Evolutionary conservation across 306 rosid genomes (phyloP).

Genomic region (Sechiopsis laciniata): DNA sequence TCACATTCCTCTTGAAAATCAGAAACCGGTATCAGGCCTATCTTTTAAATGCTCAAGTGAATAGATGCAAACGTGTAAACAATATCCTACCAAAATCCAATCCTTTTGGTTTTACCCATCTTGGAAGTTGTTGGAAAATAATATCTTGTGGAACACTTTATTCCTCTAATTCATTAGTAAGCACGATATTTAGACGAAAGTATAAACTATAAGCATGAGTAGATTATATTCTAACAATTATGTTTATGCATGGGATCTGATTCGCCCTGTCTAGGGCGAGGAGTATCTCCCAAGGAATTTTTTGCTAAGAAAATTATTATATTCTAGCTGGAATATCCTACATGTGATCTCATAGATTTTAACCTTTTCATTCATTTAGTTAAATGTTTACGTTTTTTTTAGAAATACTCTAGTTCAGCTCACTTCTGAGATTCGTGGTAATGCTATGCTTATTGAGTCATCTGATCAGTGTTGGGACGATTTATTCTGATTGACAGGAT

Average conservation of each 20-base stretch:
- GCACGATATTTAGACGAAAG: neutral
- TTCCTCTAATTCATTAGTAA: neutral
- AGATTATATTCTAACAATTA: neutral
- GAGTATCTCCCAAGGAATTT: neutral
- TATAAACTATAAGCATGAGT: neutral
- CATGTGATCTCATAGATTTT: neutral
- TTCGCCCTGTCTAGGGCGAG: neutral
- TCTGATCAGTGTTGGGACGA: neutral
- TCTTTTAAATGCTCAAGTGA: neutral
- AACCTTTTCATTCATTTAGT: neutral
- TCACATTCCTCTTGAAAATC: neutral
- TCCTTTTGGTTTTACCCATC: neutral
- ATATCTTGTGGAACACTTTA: neutral
- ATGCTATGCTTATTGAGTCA: neutral
- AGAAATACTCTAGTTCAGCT: neutral
- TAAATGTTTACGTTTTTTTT: neutral
- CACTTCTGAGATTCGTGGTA: neutral
- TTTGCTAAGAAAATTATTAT: neutral
- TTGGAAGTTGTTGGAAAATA: neutral
- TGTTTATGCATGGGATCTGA: neutral
- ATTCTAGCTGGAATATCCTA: neutral
- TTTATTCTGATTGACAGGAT: constrained; percentile 43
- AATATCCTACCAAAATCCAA: neutral
- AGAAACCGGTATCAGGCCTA: neutral
- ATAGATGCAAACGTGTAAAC: neutral